These are phyloP conservation scores for Boletus reticuloceps DNA, from an alignment of 768 basidiomycete species.

Conservation along the genomic window DNA sequence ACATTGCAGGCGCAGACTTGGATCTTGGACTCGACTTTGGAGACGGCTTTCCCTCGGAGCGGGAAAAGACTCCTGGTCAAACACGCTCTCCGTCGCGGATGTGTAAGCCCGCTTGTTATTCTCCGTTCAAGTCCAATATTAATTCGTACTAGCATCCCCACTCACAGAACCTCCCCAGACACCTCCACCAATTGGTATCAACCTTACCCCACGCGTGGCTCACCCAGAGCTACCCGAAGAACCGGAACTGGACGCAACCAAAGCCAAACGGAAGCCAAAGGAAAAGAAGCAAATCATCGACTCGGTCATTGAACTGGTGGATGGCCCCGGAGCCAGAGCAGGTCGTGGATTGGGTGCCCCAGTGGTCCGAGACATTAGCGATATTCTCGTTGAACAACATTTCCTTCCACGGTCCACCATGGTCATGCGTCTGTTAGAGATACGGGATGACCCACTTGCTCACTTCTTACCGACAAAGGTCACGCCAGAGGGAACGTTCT, in stretches of 20 bases:
- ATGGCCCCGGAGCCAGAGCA: conserved; percentile 52
- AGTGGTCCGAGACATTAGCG: conserved; percentile 54
- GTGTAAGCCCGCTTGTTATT: conserved; percentile 43
- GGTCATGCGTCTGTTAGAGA: conserved; percentile 82
- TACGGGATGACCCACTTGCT: conserved; percentile 77
- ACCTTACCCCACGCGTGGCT: conserved; percentile 48
- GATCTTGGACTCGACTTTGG: conserved; percentile 74
- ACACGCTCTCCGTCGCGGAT: conserved; percentile 63
- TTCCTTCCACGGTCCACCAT: conserved; percentile 84
- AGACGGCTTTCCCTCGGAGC: conserved; percentile 46
- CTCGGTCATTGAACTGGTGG: conserved; percentile 79
- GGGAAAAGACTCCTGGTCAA: conserved; percentile 55
- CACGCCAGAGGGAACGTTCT: conserved; percentile 69
- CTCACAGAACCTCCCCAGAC: conserved; percentile 74
- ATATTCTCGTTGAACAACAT: conserved; percentile 75
- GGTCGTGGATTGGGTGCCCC: conserved; percentile 61
- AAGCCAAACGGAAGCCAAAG: conserved; percentile 52
- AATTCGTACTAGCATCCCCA: conserved; percentile 58
- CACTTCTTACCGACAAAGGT: conserved; percentile 83
- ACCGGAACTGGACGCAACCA: conserved; percentile 28
- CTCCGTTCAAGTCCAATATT: conserved; percentile 1
- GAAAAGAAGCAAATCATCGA: conserved; percentile 91
- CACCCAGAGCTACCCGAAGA: conserved; percentile 39
- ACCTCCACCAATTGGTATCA: conserved; percentile 61
- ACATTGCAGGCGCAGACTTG: conserved; percentile 53